phyloP scores from a whole-genome alignment of 2,329 filamentous ascomycete genomes.

The Neonectria neomacrospora region DNA sequence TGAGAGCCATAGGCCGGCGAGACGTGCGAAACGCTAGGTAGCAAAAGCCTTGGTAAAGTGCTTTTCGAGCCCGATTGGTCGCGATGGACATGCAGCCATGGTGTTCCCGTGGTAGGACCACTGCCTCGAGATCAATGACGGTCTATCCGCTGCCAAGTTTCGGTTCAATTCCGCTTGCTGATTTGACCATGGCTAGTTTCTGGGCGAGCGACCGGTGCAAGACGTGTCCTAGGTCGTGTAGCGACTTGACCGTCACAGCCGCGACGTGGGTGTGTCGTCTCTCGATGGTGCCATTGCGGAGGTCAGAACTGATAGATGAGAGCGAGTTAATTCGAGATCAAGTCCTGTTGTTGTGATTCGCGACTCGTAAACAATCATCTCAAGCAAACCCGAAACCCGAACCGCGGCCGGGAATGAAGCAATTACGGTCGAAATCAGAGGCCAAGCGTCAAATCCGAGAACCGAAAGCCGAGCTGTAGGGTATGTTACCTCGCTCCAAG shows the following conservation, averaged over 20 bases:
- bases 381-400: conserved; percentile 1
- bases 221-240: conserved; percentile 15
- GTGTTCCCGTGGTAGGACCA: conserved; percentile 62
- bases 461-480: not conserved
- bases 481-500: not conserved
- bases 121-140: conserved; percentile 65
- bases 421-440: not conserved
- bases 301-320: not conserved
- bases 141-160: conserved; percentile 56
- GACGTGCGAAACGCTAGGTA: conserved; percentile 38
- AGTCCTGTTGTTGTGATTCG: no score
- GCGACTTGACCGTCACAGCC: not conserved
- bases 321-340: not conserved
- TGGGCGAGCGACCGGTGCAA: conserved; percentile 46
- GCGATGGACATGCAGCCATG: conserved; percentile 54
- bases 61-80: conserved; percentile 21
- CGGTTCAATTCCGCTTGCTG: conserved; percentile 51
- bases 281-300: not conserved
- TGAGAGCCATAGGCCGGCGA: conserved; percentile 28
- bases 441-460: not conserved
- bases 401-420: not conserved
- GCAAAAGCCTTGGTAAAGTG: conserved; percentile 32
- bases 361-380: not conserved
- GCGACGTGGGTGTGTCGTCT: not conserved
- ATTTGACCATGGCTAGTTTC: conserved; percentile 51